Evolutionary conservation across 805 yeast species (phyloP), one percentile per base, ranked within the genome.

Genomic region (Millerozyma miso): DNA sequence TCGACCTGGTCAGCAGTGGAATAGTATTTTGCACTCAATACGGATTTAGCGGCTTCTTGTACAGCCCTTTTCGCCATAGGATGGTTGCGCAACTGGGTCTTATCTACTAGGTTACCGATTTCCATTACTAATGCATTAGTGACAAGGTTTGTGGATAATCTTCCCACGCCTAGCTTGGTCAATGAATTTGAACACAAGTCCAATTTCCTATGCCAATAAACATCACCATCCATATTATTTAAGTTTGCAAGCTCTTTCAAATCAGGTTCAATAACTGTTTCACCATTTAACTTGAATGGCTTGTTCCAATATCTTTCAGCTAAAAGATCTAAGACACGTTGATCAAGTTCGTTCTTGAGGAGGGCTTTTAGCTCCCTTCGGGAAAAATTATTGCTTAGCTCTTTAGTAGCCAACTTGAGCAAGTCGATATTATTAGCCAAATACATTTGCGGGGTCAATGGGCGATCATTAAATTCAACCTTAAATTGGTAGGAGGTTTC

Each of bases 1-100:
- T 93, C 99, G 4, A 93, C 98, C 62, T 93, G 99, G 61, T 95
- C 99, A 0, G 99, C 95, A 0, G 99, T 91, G 1, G 96, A 83
- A 50, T 82, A 87, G 59, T 77, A 93, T 50, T 91, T 80, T 19
- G 85, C 68, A 49, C 82, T 82, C 48, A 93, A 70, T 4, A 93
- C 96, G 18, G 81, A 71, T 26, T 78, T 74, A 0, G 97, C 95
- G 2, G 97, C 95, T 33, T 88, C 95, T 41, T 77, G 79, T 7
- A 93, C 89, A 2, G 88, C 83, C 35, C 80, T 78, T 51, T 80
- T 81, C 3, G 95, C 95, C 63, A 85, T 70, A n/a, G 95, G 95
- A 58, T 91, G 97, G 49, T 81, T 83, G 46, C 80, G 75, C 55
- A 93, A 73, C 43, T 87, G 84, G 0, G 97, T 88, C 41, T 72